Percentiles rank a stretch among this genome's conserved stretches.
Conservation (phyloP, 2,329 filamentous ascomycete species). For the Diplodia seriata region DNA sequence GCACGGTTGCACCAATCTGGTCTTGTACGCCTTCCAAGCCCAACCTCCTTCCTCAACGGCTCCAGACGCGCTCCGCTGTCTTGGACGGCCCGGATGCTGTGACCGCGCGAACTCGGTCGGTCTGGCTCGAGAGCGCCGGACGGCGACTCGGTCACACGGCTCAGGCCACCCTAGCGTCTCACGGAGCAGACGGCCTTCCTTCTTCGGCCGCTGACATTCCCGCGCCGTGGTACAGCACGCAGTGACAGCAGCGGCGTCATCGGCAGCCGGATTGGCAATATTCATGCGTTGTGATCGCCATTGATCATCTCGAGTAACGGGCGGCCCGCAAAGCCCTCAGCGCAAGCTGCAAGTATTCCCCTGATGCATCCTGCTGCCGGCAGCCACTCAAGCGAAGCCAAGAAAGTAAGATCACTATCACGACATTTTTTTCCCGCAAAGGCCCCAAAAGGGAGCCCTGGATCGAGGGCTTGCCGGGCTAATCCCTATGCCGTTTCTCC, state of each 20-base stretch:
- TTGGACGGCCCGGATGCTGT: constrained; percentile 27
- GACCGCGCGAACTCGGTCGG: constrained; percentile 26
- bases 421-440: constrained; percentile 29
- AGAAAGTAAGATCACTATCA: constrained; percentile 29
- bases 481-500: constrained; percentile 26
- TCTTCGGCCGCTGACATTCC: constrained; percentile 21
- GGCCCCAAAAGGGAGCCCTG: constrained; percentile 12
- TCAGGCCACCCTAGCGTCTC: constrained; percentile 17
- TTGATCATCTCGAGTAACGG: constrained; percentile 46
- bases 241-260: constrained; percentile 30
- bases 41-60: constrained; percentile 32
- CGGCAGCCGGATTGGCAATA: constrained; percentile 41
- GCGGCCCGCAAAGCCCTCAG: constrained; percentile 48
- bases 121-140: constrained; percentile 6
- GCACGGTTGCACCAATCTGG: constrained; percentile 23
- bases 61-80: constrained; percentile 5
- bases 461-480: not conserved
- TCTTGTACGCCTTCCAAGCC: constrained; percentile 25
- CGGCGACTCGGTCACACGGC: constrained; percentile 5
- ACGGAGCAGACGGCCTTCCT: constrained; percentile 17
- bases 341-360: constrained; percentile 49
- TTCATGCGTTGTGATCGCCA: constrained; percentile 44
- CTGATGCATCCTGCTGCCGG: constrained; percentile 33
- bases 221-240: constrained; percentile 29
- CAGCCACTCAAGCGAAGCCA: constrained; percentile 23